Conservation (phyloP, 805 yeast genomes). For the Starmerella floricola region DNA sequence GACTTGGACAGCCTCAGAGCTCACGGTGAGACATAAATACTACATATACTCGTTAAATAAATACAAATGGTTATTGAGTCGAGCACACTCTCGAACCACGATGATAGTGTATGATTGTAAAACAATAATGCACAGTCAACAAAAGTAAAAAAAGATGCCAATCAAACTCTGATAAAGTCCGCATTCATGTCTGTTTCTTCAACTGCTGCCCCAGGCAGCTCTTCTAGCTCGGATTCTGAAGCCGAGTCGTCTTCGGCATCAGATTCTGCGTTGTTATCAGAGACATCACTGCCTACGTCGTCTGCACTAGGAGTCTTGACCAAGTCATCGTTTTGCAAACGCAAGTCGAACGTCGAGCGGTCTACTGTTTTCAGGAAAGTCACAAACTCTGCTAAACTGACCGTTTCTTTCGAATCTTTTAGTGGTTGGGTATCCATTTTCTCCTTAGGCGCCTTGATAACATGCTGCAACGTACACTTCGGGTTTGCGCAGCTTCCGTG, state of each 20-base stretch:
- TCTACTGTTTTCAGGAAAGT: not conserved
- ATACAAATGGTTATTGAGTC: conserved; percentile 6
- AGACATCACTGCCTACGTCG: conserved; percentile 9
- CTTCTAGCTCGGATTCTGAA: conserved; percentile 12
- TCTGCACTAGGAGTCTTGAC: too few relatives aligned
- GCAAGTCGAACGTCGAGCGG: not conserved
- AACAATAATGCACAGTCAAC: too few relatives aligned
- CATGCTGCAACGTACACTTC: conserved; percentile 43
- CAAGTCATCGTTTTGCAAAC: too few relatives aligned
- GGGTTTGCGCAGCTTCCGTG: conserved; percentile 46
- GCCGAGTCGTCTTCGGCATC: conserved; percentile 17
- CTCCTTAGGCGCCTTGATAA: conserved; percentile 6
- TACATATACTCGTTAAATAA: not conserved
- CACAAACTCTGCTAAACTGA: not conserved
- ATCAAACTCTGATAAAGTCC: conserved; percentile 19
- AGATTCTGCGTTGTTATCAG: conserved; percentile 18
- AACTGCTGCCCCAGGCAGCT: conserved; percentile 2
- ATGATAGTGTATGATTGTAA: too few relatives aligned
- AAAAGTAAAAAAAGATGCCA: conserved; percentile 4
- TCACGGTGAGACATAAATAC: conserved; percentile 27
- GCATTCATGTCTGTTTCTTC: conserved; percentile 24
- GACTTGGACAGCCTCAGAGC: conserved; percentile 20
- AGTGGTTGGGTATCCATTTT: not conserved
- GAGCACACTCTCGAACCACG: too few relatives aligned
- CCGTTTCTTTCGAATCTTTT: not conserved